phyloP scores from a whole-genome alignment of 1,139 yeast genomes.

The Saccharomycopsis crataegensis region DNA sequence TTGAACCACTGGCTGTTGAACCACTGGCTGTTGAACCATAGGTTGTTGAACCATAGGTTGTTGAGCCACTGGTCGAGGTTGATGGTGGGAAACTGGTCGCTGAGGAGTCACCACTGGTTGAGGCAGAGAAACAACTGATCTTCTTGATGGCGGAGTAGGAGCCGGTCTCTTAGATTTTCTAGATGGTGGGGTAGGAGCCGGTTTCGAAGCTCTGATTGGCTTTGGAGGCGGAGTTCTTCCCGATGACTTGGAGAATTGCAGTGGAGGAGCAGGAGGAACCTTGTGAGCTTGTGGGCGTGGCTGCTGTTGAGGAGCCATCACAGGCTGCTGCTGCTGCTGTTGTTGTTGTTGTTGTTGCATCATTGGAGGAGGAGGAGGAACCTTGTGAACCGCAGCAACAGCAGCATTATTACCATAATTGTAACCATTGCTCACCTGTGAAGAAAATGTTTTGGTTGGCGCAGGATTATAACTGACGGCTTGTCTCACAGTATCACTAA shows the following conservation, averaged over 20 bases:
- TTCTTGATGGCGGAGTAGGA: slow-evolving; percentile 10
- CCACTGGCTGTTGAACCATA: slow-evolving; percentile 10
- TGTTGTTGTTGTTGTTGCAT: neutral
- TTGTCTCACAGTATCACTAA: slow-evolving; percentile 16
- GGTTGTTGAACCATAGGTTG: slow-evolving; percentile 16
- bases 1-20: slow-evolving; percentile 17
- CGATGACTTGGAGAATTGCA: neutral
- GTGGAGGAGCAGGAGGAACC: slow-evolving; percentile 18
- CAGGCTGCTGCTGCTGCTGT: slow-evolving; percentile 3
- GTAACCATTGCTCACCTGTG: neutral
- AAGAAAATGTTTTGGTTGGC: slow-evolving; percentile 10
- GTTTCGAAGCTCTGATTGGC: slow-evolving; percentile 8
- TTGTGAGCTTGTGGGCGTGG: slow-evolving; percentile 5
- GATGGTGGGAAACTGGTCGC: neutral
- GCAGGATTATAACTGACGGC: slow-evolving; percentile 17
- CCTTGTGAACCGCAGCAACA: neutral
- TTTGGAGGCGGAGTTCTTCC: slow-evolving; percentile 6
- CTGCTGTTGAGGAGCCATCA: neutral
- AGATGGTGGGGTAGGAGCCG: slow-evolving; percentile 14
- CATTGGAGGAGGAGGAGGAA: neutral
- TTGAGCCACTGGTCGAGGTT: slow-evolving; percentile 11
- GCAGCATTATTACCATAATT: neutral
- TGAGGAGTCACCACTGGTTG: slow-evolving; percentile 18
- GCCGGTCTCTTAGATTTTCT: slow-evolving; percentile 7
- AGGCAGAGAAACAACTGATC: slow-evolving; percentile 3